Evolutionary conservation across 73 alveolate species (phyloP), one percentile per base, ranked within the genome.

Genomic region (Tetrahymena thermophila): DNA sequence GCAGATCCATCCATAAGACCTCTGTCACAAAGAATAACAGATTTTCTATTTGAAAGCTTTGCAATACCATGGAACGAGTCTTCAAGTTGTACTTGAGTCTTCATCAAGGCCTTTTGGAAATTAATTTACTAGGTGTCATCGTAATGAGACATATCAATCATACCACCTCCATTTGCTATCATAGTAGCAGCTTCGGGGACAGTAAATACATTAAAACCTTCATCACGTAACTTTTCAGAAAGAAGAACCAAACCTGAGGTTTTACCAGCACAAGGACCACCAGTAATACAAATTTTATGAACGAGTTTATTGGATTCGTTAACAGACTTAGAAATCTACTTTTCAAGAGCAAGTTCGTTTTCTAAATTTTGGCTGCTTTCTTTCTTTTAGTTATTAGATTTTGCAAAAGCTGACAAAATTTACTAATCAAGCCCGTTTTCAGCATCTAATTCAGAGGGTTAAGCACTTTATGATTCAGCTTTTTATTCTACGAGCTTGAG

Each of bases 181-280:
- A 95, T 56, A 42, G 99, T 97, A 25, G 99, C 98, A 50, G 99
- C 98, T 93, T 97, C 99, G 10, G 99, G 99, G 35, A 97, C 99
- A 17, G 94, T 43, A 58, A 56, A 96, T 4, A 97, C 98, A 38
- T 96, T 84, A 93, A 93, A 96, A 15, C 99, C 98, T 42, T 95
- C 85, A 23, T 97, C 96, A 44, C 93, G 35, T 16, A 97, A 96
- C 84, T 97, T 97, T 85, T 96, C 94, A 0, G 98, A 93, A 43
- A 97, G 84, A 85, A 58, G 95, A 31, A 93, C 94, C 34, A 97
- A 44, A 14, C 98, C 98, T 34, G 98, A 96, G 0, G 99, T 97
- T 94, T 97, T 97, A 31, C 99, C 99, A 21, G 98, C 99, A 94
- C 99, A 97, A 14, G 99, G 99, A n/a, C 99, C 99, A 28, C 99